These are phyloP conservation scores for Cryphonectria nitschkei DNA, from an alignment of 2,329 filamentous ascomycete species.

Conservation along the genomic window DNA sequence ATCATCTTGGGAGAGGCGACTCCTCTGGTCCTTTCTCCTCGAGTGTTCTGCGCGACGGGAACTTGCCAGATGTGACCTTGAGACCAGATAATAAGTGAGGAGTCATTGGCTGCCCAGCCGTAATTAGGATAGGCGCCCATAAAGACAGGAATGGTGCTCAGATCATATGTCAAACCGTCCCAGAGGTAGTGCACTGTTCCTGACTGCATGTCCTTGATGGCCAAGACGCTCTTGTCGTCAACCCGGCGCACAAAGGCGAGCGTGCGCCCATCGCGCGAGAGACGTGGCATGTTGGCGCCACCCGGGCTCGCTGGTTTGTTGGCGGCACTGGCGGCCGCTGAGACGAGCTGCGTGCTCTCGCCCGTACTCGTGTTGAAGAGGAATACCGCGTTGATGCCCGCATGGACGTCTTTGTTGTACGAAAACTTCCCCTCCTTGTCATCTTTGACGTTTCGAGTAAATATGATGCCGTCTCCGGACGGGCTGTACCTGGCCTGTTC, in stretches of 20 bases:
- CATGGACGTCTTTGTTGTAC: conserved; percentile 3
- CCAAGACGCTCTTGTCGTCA: neutral
- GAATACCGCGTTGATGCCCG: neutral
- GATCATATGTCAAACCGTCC: neutral
- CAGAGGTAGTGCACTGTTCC: neutral
- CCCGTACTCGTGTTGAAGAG: neutral
- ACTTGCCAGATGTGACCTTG: no score
- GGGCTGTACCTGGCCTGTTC: no score
- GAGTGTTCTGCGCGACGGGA: no score
- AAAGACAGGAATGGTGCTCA: neutral
- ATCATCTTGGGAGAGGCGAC: no score
- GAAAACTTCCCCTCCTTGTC: neutral
- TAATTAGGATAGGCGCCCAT: conserved; percentile 2
- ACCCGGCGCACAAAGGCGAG: neutral
- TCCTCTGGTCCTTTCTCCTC: no score
- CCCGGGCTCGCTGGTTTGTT: neutral
- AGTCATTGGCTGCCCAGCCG: neutral
- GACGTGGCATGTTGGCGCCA: neutral
- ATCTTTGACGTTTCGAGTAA: neutral
- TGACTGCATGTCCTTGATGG: neutral
- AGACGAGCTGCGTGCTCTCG: no score
- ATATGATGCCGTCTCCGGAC: no score
- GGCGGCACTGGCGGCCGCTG: no score
- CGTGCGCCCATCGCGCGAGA: neutral
- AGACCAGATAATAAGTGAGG: neutral